Base-by-base conservation (phyloP, 495 filamentous ascomycete genomes). In the Trichoderma virens region DNA sequence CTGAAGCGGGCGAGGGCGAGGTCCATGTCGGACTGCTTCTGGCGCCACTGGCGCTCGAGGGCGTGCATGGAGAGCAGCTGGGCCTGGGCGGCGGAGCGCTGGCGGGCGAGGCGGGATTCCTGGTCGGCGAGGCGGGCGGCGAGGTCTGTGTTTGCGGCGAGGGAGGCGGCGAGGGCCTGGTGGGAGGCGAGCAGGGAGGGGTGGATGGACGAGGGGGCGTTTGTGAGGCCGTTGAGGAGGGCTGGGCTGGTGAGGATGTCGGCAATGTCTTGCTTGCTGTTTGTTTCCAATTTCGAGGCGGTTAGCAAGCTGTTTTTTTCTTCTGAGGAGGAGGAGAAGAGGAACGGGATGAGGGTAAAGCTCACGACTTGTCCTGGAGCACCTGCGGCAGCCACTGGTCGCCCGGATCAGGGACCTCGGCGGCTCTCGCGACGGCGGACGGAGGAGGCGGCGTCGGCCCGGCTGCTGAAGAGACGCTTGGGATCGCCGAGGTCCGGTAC, bases 21-120 rank as follows among this genome's bases (percentile, higher is more conserved):
- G 71, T 98, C 94, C 87, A 96, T 94, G 63, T 91, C 90, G 3
- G 82, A 79, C 72, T 97, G 90, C 73, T 95, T 96, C 59, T 86
- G 83, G 47, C 89, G 86, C 92, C 94, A 97, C 64, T 88, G 85
- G n/a, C 90, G 86, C 71, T 97, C 94, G 2, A 97, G 86, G 6
- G 89, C 91, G 70, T 91, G 89, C 23, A 93, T 85, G 2, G 86
- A 82, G 1, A 98, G 84, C 2, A 98, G 85, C 60, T 92, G 88
- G 2, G 88, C 85, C 72, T 97, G 91, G 0, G 90, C 87, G 8
- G 77, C 75, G 25, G 81, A 77, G 64, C 92, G 88, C 34, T 88
- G 82, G 64, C 82, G 77, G 2, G 77, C 72, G 25, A 97, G 80
- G 45, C 80, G 85, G 5, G 80, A 70, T 69, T 90, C 86, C 2